phyloP scores from a whole-genome alignment of 1,284 basidiomycete species.

The Melampsora abietis-canadensis region DNA sequence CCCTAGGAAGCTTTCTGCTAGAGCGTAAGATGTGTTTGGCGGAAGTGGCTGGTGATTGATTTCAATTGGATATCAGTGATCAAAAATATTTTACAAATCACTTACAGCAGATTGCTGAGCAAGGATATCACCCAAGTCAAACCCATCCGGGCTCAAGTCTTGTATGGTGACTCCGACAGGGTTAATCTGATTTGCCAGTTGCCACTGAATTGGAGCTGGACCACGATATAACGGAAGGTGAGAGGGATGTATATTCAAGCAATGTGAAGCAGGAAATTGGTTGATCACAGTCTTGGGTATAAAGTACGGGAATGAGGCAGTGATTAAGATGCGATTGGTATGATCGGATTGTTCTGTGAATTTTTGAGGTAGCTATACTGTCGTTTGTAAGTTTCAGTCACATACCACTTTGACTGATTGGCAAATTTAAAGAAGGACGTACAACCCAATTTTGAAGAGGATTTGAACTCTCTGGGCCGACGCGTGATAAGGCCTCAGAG shows the following conservation, averaged over 20 bases:
- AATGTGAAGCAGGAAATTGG: conserved; percentile 63
- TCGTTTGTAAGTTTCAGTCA: background rate
- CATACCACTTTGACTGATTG: background rate
- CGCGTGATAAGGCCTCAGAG: conserved; percentile 3
- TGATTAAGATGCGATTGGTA: background rate
- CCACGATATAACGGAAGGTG: conserved; percentile 83
- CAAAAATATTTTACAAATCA: conserved; percentile 21
- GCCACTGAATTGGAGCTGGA: conserved; percentile 85
- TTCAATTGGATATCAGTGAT: background rate
- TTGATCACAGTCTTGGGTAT: conserved; percentile 66
- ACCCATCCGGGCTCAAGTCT: conserved; percentile 52
- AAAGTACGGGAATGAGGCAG: conserved; percentile 70
- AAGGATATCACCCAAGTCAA: conserved; percentile 57
- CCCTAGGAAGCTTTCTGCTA: conserved; percentile 65
- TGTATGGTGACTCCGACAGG: conserved; percentile 69
- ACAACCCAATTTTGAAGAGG: background rate
- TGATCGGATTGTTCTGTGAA: background rate
- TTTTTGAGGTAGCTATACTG: conserved; percentile 2
- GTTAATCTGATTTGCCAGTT: conserved; percentile 64
- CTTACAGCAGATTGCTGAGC: conserved; percentile 52
- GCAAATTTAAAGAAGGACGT: background rate
- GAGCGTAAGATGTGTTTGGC: conserved; percentile 59
- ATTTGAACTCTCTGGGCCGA: background rate
- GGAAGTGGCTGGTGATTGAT: conserved; percentile 58
- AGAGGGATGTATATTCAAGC: conserved; percentile 91